These are phyloP conservation scores for Yarrowia sp. DNA, from an alignment of 805 yeast genomes.

Conservation along the genomic window DNA sequence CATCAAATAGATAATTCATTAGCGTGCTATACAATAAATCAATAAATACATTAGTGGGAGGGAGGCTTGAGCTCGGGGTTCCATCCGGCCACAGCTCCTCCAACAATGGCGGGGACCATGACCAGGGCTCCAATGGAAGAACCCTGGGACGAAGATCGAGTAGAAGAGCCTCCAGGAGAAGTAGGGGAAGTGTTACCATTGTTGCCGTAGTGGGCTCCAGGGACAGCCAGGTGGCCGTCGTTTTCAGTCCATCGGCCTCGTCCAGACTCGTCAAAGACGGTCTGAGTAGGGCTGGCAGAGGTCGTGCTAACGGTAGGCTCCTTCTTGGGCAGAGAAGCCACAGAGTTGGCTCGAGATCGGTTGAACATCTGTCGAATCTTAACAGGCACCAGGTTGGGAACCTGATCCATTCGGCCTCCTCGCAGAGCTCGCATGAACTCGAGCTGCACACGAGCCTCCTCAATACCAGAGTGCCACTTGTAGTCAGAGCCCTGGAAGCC, in stretches of 20 bases:
- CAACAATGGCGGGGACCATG: conserved; percentile 54
- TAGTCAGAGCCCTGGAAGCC: conserved; percentile 29
- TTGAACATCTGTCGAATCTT: conserved; percentile 28
- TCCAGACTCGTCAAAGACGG: not conserved
- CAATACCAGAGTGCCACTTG: conserved; percentile 43
- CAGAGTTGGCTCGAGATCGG: conserved; percentile 27
- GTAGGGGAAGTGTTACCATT: conserved; percentile 2
- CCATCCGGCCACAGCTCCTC: conserved; percentile 59
- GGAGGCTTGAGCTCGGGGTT: conserved; percentile 21
- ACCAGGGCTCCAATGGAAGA: conserved; percentile 42
- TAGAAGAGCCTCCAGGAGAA: conserved; percentile 27
- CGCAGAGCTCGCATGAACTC: conserved; percentile 38
- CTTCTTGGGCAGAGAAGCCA: conserved; percentile 29
- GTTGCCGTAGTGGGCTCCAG: conserved; percentile 24
- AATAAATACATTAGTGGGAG: conserved; percentile 11
- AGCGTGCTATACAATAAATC: conserved; percentile 16
- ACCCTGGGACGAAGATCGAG: conserved; percentile 31
- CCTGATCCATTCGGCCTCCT: conserved; percentile 41
- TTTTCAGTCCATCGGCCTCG: conserved; percentile 19
- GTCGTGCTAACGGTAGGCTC: conserved; percentile 19
- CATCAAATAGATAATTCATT: not conserved
- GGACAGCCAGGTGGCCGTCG: conserved; percentile 30
- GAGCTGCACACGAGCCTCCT: conserved; percentile 41
- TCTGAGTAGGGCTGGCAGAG: conserved; percentile 17
- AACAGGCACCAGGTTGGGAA: conserved; percentile 27